Evolutionary conservation across 73 alveolate genomes (phyloP).

Genomic region (Paraurostyla sp.): DNA sequence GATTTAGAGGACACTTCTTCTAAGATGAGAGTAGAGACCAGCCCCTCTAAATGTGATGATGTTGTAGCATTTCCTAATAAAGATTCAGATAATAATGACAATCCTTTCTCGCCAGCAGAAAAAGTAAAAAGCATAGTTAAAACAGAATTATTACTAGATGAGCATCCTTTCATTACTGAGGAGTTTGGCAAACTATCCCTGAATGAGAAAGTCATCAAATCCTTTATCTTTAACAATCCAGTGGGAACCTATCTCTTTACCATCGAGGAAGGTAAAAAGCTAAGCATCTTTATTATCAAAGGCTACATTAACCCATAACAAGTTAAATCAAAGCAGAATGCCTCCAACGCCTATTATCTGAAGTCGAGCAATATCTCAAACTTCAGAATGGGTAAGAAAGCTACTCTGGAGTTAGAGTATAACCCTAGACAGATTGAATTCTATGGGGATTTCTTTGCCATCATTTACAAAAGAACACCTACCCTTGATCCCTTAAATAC

Average conservation of each 20-base stretch:
- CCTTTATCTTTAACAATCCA: background rate
- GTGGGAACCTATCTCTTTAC: constrained; percentile 13
- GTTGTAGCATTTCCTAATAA: too few species aligned
- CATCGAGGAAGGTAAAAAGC: background rate
- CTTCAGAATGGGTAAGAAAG: constrained; percentile 29
- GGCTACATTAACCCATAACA: background rate
- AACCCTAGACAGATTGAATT: constrained; percentile 8
- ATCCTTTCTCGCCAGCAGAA: too few species aligned
- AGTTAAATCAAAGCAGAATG: background rate
- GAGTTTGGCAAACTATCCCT: constrained; percentile 17
- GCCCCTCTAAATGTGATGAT: too few species aligned
- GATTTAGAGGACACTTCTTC: too few species aligned
- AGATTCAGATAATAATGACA: too few species aligned
- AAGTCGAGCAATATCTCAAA: constrained; percentile 5
- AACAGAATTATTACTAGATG: too few species aligned
- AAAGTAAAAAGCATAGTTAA: too few species aligned
- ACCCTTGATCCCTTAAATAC: too few species aligned
- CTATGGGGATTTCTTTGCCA: constrained; percentile 1
- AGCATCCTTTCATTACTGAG: constrained; percentile 18
- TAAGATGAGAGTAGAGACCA: too few species aligned
- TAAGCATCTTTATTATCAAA: background rate
- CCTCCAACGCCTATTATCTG: background rate
- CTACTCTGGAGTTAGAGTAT: constrained; percentile 18
- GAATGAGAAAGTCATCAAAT: background rate
- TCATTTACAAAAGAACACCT: background rate